Percentiles rank a stretch among this genome's conserved stretches.
Evolutionary conservation across 768 basidiomycete genomes (phyloP).

Genomic region (Kwoniella pini): DNA sequence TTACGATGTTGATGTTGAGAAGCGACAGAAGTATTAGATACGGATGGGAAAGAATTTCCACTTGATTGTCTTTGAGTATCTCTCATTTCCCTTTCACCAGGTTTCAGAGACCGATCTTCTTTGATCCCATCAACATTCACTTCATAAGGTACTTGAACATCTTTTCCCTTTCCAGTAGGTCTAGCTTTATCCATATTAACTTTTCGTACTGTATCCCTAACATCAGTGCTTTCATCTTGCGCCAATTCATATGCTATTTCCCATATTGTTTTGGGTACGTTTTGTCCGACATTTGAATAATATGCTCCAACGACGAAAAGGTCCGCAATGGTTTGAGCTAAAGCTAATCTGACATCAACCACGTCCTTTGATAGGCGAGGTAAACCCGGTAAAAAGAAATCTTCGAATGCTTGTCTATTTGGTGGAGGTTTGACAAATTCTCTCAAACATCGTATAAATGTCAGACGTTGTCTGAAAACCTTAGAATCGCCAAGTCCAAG

Average conservation of each 20-base stretch:
- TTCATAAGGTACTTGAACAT: slow-evolving; percentile 16
- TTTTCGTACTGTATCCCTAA: slow-evolving; percentile 34
- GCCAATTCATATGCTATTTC: slow-evolving; percentile 26
- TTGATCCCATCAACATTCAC: slow-evolving; percentile 6
- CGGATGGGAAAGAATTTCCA: no score
- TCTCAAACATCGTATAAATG: slow-evolving; percentile 73
- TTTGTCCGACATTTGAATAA: slow-evolving; percentile 23
- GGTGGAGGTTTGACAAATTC: slow-evolving; percentile 61
- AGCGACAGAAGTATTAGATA: no score
- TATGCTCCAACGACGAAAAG: slow-evolving; percentile 48
- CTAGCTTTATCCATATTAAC: slow-evolving; percentile 25
- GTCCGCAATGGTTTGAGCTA: slow-evolving; percentile 69
- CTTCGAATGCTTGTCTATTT: slow-evolving; percentile 58
- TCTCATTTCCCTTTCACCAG: neutral
- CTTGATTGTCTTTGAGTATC: no score
- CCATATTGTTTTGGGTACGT: slow-evolving; percentile 28
- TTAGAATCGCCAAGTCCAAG: slow-evolving; percentile 58
- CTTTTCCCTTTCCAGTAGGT: slow-evolving; percentile 9
- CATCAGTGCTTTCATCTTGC: slow-evolving; percentile 39
- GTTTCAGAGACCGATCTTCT: neutral
- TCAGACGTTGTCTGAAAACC: slow-evolving; percentile 66
- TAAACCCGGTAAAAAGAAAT: slow-evolving; percentile 62
- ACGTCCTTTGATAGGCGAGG: slow-evolving; percentile 68
- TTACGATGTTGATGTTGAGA: no score
- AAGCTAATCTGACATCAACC: slow-evolving; percentile 79